Conservation (phyloP, 768 basidiomycete genomes). For the Rhodotorula kratochvilovae region DNA sequence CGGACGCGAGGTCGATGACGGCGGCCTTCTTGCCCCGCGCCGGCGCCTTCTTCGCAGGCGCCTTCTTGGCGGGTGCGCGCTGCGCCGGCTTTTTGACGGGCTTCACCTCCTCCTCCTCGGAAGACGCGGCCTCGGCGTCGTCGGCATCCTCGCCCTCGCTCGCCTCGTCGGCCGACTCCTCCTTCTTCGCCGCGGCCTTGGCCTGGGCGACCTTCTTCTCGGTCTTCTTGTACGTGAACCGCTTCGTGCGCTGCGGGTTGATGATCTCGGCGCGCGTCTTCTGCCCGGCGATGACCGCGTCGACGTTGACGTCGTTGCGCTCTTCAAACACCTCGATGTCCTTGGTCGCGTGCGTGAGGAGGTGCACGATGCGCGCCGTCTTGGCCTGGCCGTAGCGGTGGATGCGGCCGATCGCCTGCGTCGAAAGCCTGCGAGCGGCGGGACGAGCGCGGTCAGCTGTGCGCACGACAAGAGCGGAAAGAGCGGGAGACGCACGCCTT, state of each 20-base stretch:
- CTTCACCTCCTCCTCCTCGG: background rate
- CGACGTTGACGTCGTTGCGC: conserved; percentile 18
- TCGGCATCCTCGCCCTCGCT: background rate
- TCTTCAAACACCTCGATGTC: conserved; percentile 69
- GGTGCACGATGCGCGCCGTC: conserved; percentile 74
- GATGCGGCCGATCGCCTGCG: conserved; percentile 51
- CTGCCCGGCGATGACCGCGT: background rate
- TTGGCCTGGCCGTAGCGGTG: conserved; percentile 76
- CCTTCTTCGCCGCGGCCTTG: background rate
- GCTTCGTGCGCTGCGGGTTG: background rate
- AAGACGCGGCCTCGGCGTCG: background rate
- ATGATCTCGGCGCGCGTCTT: background rate
- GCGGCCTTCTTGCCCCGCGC: background rate
- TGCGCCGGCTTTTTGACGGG: background rate
- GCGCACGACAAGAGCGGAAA: conserved; percentile 38
- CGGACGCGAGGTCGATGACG: background rate
- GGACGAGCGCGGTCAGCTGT: conserved; percentile 46
- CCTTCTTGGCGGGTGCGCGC: background rate
- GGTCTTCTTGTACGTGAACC: conserved; percentile 1
- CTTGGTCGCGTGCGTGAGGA: conserved; percentile 79
- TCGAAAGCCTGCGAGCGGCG: conserved; percentile 25
- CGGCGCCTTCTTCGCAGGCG: background rate
- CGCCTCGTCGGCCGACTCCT: background rate
- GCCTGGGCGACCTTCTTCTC: conserved; percentile 1
- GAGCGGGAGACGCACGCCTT: conserved; percentile 57